Conservation (phyloP, 495 filamentous ascomycete genomes). For the Xylaria cubensis region DNA sequence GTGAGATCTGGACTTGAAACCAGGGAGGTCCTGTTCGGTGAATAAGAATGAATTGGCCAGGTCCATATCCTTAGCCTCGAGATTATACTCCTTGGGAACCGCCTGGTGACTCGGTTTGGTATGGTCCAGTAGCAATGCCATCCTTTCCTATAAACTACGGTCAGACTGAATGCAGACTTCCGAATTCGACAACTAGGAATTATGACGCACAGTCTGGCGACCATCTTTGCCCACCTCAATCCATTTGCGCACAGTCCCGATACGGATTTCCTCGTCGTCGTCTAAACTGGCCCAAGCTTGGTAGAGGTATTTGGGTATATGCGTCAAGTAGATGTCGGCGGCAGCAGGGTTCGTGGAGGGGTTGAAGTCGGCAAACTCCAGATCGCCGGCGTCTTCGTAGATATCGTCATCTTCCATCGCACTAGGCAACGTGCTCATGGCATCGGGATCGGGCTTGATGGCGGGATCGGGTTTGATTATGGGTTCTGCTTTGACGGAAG, state of each 20-base stretch:
- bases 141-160: conserved; percentile 39
- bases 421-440: conserved; percentile 61
- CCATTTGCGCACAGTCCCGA: conserved; percentile 77
- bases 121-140: conserved; percentile 51
- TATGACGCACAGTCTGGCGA: conserved; percentile 53
- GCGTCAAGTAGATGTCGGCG: conserved; percentile 71
- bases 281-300: conserved; percentile 64
- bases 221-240: conserved; percentile 57
- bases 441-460: conserved; percentile 50
- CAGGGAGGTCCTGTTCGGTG: conserved; percentile 87
- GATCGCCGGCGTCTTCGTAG: conserved; percentile 87
- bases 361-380: conserved; percentile 70
- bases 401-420: conserved; percentile 74
- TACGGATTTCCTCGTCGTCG: conserved; percentile 64
- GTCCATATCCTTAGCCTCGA: conserved; percentile 68
- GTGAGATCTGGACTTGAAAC: conserved; percentile 68
- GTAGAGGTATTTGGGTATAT: conserved; percentile 80
- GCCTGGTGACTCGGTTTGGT: conserved; percentile 65
- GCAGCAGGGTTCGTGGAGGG: conserved; percentile 39
- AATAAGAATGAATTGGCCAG: conserved; percentile 86
- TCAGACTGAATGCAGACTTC: conserved; percentile 11
- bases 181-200: not conserved
- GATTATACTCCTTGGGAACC: conserved; percentile 82
- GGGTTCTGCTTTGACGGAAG: conserved; percentile 37
- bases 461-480: conserved; percentile 53